phyloP scores from a whole-genome alignment of 2,329 filamentous ascomycete species.

The Ascosphaera apis region DNA sequence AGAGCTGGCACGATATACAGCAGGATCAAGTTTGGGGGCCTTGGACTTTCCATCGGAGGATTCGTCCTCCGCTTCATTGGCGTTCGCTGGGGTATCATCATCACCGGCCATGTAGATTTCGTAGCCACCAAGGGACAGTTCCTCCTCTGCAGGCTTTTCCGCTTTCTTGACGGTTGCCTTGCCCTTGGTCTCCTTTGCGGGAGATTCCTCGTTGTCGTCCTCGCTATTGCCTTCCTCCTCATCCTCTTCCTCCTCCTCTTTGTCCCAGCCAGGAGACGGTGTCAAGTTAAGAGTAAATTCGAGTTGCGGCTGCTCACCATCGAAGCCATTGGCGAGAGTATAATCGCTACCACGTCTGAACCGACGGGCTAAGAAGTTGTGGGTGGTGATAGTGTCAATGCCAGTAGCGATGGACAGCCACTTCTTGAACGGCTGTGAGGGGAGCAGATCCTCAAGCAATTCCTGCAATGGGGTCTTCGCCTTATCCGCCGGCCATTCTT shows the following conservation, averaged over 20 bases:
- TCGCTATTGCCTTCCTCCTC: conserved; percentile 26
- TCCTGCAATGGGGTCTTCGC: conserved; percentile 38
- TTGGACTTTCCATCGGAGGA: conserved; percentile 11
- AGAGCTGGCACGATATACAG: conserved; percentile 54
- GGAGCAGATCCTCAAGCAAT: conserved; percentile 59
- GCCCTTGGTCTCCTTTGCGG: conserved; percentile 10
- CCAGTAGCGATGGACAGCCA: conserved; percentile 74
- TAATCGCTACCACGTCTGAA: conserved; percentile 82
- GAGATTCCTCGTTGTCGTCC: conserved; percentile 8
- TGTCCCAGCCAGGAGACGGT: conserved; percentile 65
- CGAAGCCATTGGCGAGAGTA: conserved; percentile 71
- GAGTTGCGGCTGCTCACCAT: conserved; percentile 44
- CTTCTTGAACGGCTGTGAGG: conserved; percentile 64
- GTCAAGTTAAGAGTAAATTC: conserved; percentile 79
- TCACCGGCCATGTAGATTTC: conserved; percentile 77
- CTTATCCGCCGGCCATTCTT: conserved; percentile 12
- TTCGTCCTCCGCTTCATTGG: conserved; percentile 15
- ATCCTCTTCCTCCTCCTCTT: conserved; percentile 34
- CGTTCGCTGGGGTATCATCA: conserved; percentile 18
- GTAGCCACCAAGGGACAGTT: conserved; percentile 25
- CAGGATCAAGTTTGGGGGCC: conserved; percentile 37
- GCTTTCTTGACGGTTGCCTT: conserved; percentile 13
- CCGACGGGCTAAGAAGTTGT: conserved; percentile 58
- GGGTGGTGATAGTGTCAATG: conserved; percentile 39
- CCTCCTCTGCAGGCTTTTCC: conserved; percentile 10